These are phyloP conservation scores for Inosperma sp. DNA, from an alignment of 768 basidiomycete species.

Conservation along the genomic window DNA sequence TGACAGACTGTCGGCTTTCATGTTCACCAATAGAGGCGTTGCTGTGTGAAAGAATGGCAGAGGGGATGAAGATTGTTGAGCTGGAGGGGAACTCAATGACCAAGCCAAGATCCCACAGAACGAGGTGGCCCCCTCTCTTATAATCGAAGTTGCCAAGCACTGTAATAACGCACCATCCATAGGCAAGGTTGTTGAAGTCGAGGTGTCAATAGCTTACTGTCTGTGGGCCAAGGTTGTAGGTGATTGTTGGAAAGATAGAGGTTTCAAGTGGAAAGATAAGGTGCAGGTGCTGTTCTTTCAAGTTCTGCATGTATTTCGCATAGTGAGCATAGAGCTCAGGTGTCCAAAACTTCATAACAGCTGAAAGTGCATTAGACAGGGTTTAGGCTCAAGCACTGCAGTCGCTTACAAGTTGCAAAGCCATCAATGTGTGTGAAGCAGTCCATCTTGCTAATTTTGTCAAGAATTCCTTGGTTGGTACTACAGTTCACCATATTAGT, in stretches of 20 bases:
- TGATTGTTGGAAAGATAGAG: neutral
- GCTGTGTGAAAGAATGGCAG: neutral
- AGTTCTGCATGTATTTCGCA: neutral
- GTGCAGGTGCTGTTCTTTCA: neutral
- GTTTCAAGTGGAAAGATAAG: neutral
- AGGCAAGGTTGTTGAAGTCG: slow-evolving; percentile 3
- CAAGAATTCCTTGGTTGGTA: neutral
- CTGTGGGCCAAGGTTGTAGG: slow-evolving; percentile 6
- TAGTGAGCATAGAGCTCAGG: slow-evolving; percentile 6
- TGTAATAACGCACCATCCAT: slow-evolving; percentile 1
- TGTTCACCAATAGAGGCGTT: neutral
- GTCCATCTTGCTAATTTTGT: neutral
- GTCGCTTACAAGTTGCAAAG: slow-evolving; percentile 9
- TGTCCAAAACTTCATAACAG: slow-evolving; percentile 2
- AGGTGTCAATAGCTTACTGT: neutral
- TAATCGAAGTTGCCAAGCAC: slow-evolving; percentile 7
- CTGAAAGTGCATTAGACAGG: no score
- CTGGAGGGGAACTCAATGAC: neutral
- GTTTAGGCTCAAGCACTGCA: no score
- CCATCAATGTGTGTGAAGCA: slow-evolving; percentile 6
- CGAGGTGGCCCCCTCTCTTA: slow-evolving; percentile 5
- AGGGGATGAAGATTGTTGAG: neutral
- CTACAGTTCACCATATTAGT: neutral
- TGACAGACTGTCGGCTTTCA: neutral
- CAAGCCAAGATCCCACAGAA: slow-evolving; percentile 10